Conservation (phyloP, 176 grass and related monocot species). For the Zizania latifolia region DNA sequence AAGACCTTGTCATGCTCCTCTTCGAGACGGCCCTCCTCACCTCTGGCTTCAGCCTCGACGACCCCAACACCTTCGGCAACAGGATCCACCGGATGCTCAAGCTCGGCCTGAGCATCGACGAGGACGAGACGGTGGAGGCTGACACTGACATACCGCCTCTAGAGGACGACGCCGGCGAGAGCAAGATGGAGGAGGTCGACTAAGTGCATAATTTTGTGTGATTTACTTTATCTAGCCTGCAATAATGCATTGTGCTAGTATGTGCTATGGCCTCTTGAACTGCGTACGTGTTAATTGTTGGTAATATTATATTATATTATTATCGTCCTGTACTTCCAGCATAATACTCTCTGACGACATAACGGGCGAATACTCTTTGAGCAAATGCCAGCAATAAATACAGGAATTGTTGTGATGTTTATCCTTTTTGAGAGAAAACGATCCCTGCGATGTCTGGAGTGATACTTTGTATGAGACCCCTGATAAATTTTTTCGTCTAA, state of each 20-base stretch:
- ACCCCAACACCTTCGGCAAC: conserved; percentile 94
- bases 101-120: conserved; percentile 83
- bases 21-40: conserved; percentile 91
- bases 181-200: conserved; percentile 99
- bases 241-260: neutral
- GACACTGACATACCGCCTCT: conserved; percentile 85
- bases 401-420: too few species aligned
- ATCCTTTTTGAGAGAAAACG: too few species aligned
- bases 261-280: conserved; percentile 1
- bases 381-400: too few species aligned
- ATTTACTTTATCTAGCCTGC: conserved; percentile 1
- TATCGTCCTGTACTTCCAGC: neutral
- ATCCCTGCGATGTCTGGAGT: too few species aligned
- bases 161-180: conserved; percentile 87
- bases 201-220: conserved; percentile 33
- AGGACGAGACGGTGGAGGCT: conserved; percentile 56
- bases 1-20: conserved; percentile 83
- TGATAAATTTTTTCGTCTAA: too few species aligned
- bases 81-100: conserved; percentile 98
- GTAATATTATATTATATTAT: neutral
- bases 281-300: neutral
- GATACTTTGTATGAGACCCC: too few species aligned
- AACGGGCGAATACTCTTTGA: too few species aligned
- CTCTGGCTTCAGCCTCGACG: conserved; percentile 91
- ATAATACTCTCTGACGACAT: neutral